A percentile compares a stretch with the other conserved stretches of the same genome.
phyloP scores from a whole-genome alignment of 1,139 yeast species.

The Candida sp. region DNA sequence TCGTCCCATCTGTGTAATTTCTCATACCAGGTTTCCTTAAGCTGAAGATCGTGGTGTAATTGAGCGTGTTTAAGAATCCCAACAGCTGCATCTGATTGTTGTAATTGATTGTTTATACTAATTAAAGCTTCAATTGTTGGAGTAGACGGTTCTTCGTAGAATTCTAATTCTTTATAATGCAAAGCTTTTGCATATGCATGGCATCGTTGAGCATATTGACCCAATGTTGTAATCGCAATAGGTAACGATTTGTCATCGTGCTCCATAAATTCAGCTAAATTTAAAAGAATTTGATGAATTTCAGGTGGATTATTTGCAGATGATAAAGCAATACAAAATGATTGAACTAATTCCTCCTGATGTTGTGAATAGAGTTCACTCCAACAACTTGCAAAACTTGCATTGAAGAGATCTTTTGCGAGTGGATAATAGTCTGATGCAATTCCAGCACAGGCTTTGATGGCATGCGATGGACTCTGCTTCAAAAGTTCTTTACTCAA shows the following conservation, averaged over 20 bases:
- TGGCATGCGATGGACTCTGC: conserved; percentile 93
- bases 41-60: conserved; percentile 84
- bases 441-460: conserved; percentile 88
- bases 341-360: conserved; percentile 85
- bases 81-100: conserved; percentile 97
- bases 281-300: conserved; percentile 83
- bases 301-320: conserved; percentile 96
- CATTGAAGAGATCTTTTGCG: conserved; percentile 89
- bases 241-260: conserved; percentile 96
- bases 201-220: conserved; percentile 91
- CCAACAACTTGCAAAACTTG: conserved; percentile 97
- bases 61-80: conserved; percentile 97
- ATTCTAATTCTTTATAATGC: conserved; percentile 93
- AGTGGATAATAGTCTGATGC: conserved; percentile 88
- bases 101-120: conserved; percentile 89
- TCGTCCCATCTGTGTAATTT: conserved; percentile 98
- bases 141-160: conserved; percentile 89
- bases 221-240: conserved; percentile 81
- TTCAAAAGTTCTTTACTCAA: conserved; percentile 82
- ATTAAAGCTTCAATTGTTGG: conserved; percentile 91
- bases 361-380: conserved; percentile 87
- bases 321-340: conserved; percentile 82
- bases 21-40: conserved; percentile 98
- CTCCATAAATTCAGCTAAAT: conserved; percentile 95
- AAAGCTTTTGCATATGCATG: conserved; percentile 98